Evolutionary conservation across 805 yeast genomes (phyloP).

Genomic region (Kazachstania bromeliacearum): DNA sequence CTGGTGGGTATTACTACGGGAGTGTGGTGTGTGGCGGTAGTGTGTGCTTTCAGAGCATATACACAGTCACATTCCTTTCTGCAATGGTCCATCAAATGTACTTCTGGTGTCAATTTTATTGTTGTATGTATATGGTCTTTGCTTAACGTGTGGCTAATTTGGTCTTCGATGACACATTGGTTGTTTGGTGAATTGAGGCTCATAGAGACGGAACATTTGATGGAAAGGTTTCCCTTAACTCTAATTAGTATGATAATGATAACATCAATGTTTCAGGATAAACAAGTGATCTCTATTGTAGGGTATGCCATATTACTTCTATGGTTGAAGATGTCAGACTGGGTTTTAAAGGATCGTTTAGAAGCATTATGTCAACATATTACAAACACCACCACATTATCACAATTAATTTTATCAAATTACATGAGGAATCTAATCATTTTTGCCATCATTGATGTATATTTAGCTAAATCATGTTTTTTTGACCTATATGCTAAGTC

Average conservation of each 20-base stretch:
- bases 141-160: slow-evolving; percentile 30
- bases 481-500: slow-evolving; percentile 27
- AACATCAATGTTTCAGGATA: slow-evolving; percentile 43
- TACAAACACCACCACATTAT: slow-evolving; percentile 26
- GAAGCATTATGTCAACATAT: slow-evolving; percentile 40
- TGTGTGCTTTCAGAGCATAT: slow-evolving; percentile 1
- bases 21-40: no score
- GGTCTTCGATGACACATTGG: slow-evolving; percentile 40
- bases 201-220: slow-evolving; percentile 66
- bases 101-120: slow-evolving; percentile 40
- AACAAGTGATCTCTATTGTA: slow-evolving; percentile 37
- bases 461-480: not conserved
- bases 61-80: slow-evolving; percentile 18
- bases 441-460: slow-evolving; percentile 42
- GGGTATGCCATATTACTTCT: slow-evolving; percentile 34
- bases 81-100: slow-evolving; percentile 41
- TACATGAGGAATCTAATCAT: slow-evolving; percentile 29
- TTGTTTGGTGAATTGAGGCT: slow-evolving; percentile 69
- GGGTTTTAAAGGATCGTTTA: slow-evolving; percentile 48
- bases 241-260: slow-evolving; percentile 54
- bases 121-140: slow-evolving; percentile 38
- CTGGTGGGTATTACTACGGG: no score
- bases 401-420: slow-evolving; percentile 24
- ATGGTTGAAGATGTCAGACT: slow-evolving; percentile 60
- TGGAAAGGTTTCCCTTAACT: slow-evolving; percentile 56